Base-by-base conservation (phyloP, 1,284 basidiomycete genomes). In the Hortiboletus rubellus region DNA sequence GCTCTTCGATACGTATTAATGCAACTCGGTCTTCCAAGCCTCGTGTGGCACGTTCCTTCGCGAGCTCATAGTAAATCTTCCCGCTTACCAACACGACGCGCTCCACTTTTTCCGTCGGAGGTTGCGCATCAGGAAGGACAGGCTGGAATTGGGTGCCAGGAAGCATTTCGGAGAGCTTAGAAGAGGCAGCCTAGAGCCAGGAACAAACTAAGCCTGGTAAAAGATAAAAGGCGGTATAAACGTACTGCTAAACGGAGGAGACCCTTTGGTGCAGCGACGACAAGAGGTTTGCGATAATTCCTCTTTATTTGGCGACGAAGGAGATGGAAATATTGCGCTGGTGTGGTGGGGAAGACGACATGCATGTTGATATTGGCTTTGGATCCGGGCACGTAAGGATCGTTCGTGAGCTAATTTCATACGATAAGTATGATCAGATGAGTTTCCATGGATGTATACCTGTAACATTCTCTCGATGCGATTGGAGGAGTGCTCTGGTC, bases 271-370 rank as follows among this genome's bases (percentile, higher is more conserved):
- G 84, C 88, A 15, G 91, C 90, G 10, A 95, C 83, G 38, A 95
- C 78, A 46, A 95, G 77, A 0, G 92, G 93, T 70, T 92, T 94
- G 57, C 94, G 81, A 74, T 87, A 95, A 64, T 94, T 92, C 40
- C 93, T 80, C 66, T 81, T 79, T 72, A 95, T 83, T 71, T 96
- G 94, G 44, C 93, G 79, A 47, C 94, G 79, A 27, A 96, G 78
- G 1, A 95, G 77, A 71, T 96, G 93, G 83, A 95, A 96, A 67
- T 94, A 91, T 60, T 96, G 91, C 1, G 91, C 89, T 0, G 94
- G 86, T 0, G 92, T 94, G 0, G 92, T 95, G 0, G 92, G 91
- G 74, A 88, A 94, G 10, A 83, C 84, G 44, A 96, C 82, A 52
- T 90, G 87, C 79, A 96, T 87, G 69, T 95, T 96, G 63, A 85